A percentile compares a stretch with the other conserved stretches of the same genome.
Conservation (phyloP, 805 yeast species). For the Candida germanica region DNA sequence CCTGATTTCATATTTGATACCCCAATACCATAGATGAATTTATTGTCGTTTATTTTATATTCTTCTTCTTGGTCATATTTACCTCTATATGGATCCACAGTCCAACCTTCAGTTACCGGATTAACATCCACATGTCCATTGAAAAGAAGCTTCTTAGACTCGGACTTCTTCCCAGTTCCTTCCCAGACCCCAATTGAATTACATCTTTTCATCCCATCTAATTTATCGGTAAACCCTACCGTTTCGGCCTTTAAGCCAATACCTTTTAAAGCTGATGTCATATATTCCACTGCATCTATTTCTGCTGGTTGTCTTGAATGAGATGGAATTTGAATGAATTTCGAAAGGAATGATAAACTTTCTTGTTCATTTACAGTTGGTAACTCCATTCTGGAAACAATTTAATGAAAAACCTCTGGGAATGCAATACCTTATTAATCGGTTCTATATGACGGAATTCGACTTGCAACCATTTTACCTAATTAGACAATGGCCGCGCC, state of each 20-base stretch:
- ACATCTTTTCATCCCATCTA: conserved; percentile 20
- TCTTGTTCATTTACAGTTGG: conserved; percentile 20
- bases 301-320: conserved; percentile 23
- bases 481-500: no score
- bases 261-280: conserved; percentile 20
- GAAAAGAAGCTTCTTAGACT: conserved; percentile 20
- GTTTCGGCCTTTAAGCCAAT: conserved; percentile 22
- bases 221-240: conserved; percentile 18
- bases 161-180: conserved; percentile 17
- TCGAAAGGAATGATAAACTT: conserved; percentile 22
- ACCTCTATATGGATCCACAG: conserved; percentile 27
- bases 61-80: conserved; percentile 5
- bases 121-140: conserved; percentile 31
- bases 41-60: conserved; percentile 15
- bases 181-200: conserved; percentile 27
- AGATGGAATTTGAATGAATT: conserved; percentile 26
- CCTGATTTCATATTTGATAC: conserved; percentile 31
- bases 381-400: conserved; percentile 8
- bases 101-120: conserved; percentile 30
- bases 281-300: conserved; percentile 23
- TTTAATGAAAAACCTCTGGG: no score
- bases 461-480: no score
- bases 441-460: no score
- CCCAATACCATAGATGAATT: conserved; percentile 27
- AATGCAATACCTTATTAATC: no score